Base-by-base conservation (phyloP, 495 filamentous ascomycete genomes). In the Lophium mytilinum region DNA sequence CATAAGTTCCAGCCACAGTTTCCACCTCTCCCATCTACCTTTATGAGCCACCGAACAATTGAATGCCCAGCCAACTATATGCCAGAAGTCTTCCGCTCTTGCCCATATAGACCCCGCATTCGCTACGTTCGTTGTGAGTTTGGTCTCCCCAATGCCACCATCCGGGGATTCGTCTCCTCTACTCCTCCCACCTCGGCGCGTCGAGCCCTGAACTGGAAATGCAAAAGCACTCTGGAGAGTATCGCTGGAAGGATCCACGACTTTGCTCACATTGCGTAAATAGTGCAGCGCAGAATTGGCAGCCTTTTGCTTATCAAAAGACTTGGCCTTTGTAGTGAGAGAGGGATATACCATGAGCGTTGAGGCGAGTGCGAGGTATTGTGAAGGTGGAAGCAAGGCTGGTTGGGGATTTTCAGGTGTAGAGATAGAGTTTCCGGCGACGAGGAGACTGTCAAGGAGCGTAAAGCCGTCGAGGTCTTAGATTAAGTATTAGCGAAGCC, bases 41-140 rank as follows among this genome's bases (percentile, higher is more conserved):
- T 78, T 78, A 53, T 91, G 76, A 41, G 77, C 69, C 2, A 89
- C 78, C 14, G 89, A 89, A 71, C 93, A 98, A 62, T 90, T 91
- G 69, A 96, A 95, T 0, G 87, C 84, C 93, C 93, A 97, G 4
- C 93, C 93, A 0, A 92, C 82, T 0, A 86, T 79, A 40, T 86
- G 80, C 89, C 94, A 98, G 59, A 97, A 92, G 65, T 95, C 88
- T 24, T 86, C 82, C 0, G 84, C 88, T 17, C 80, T 76, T 14
- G 72, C 69, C 81, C 87, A 95, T 6, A 96, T 48, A 2, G 87
- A 81, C 9, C 81, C 80, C n/a, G 76, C 71, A 19, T 80, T 78
- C 1, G 81, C 84, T 30, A 91, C 70, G 0, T 79, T 75, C 14
- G 78, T 70, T 19, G 76, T 63, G 8, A 80, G 72, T 33, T 73